Conservation (phyloP, 2,329 filamentous ascomycete genomes). For the Emydomyces testavorans region DNA sequence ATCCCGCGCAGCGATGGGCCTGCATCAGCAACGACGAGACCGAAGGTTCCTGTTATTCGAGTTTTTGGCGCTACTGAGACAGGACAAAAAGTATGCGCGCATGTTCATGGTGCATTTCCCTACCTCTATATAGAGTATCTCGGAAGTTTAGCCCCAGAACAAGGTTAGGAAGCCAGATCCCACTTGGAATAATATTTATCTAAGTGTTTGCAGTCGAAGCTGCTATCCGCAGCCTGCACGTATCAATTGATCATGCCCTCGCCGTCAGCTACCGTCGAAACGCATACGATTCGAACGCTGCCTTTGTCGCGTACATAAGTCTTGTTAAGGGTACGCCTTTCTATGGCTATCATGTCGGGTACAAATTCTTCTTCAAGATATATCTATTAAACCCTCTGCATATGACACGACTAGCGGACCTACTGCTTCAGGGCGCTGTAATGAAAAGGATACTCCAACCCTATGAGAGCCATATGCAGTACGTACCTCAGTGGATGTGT, state of each 20-base stretch:
- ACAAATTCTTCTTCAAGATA: slow-evolving; percentile 82
- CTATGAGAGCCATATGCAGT: slow-evolving; percentile 88
- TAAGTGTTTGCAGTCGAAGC: slow-evolving; percentile 48
- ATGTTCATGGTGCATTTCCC: slow-evolving; percentile 89
- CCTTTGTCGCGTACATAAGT: slow-evolving; percentile 80
- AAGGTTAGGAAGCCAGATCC: slow-evolving; percentile 44
- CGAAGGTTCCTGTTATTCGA: slow-evolving; percentile 73
- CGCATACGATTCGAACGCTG: slow-evolving; percentile 53
- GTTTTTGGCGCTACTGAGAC: slow-evolving; percentile 89
- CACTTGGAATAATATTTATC: slow-evolving; percentile 11
- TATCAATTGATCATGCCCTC: slow-evolving; percentile 82
- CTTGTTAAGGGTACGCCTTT: slow-evolving; percentile 89
- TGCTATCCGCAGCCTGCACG: slow-evolving; percentile 66
- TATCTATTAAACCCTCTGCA: slow-evolving; percentile 81
- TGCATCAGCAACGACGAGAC: slow-evolving; percentile 50
- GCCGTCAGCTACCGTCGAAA: slow-evolving; percentile 74
- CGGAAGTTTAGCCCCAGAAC: slow-evolving; percentile 53
- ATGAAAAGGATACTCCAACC: slow-evolving; percentile 77
- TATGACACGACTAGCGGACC: slow-evolving; percentile 76
- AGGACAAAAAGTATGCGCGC: slow-evolving; percentile 89
- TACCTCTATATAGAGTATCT: slow-evolving; percentile 88
- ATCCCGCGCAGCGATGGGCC: slow-evolving; percentile 54
- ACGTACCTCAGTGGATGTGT: slow-evolving; percentile 90
- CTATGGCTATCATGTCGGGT: slow-evolving; percentile 91
- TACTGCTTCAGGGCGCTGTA: slow-evolving; percentile 77